These are phyloP conservation scores for Grifola frondosa DNA, from an alignment of 1,284 basidiomycete species.

Conservation along the genomic window DNA sequence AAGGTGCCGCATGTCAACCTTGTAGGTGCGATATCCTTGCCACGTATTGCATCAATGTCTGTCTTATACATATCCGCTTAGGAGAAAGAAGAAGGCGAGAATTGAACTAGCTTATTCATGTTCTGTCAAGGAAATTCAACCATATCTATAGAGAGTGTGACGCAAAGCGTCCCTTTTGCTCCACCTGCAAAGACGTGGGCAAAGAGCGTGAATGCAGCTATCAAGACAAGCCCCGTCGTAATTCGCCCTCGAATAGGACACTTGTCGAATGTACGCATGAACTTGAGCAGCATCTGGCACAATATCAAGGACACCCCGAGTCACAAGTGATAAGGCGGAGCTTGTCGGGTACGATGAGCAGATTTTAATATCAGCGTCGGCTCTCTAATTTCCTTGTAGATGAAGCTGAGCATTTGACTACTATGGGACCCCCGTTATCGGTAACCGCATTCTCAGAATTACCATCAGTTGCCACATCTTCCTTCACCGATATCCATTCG, in stretches of 20 bases:
- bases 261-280: constrained; percentile 1
- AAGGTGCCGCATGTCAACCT: constrained; percentile 4
- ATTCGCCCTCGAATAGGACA: constrained; percentile 8
- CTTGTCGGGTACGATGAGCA: neutral
- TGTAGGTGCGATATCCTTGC: neutral
- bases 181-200: neutral
- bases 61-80: neutral
- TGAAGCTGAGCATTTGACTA: neutral
- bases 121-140: neutral
- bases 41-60: neutral
- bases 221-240: constrained; percentile 1
- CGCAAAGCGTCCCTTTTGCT: constrained; percentile 5
- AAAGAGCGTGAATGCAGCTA: constrained; percentile 3
- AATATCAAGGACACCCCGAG: constrained; percentile 21
- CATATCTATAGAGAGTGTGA: constrained; percentile 14
- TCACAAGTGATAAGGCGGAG: too few species aligned
- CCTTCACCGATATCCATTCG: too few species aligned
- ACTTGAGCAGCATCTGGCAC: constrained; percentile 1
- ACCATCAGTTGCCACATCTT: too few species aligned
- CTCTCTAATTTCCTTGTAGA: neutral
- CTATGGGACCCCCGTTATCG: neutral
- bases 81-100: constrained; percentile 3
- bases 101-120: neutral
- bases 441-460: too few species aligned
- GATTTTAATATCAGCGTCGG: too few species aligned